These are phyloP conservation scores for Edaphochlamys debaryana DNA, from an alignment of 139 green algal species.

Conservation along the genomic window DNA sequence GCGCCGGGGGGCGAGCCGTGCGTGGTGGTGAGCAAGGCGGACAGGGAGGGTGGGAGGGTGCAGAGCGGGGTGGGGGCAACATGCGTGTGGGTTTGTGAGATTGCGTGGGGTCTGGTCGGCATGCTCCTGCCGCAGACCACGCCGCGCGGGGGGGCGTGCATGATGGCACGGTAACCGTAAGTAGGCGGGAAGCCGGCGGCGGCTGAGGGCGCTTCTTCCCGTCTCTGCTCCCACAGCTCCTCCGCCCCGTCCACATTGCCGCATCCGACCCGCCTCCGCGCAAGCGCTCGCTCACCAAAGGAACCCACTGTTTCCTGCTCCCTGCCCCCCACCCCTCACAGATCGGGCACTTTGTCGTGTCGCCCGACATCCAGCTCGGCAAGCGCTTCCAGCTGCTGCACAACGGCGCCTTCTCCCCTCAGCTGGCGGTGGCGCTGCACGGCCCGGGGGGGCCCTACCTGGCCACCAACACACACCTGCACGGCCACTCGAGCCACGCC, in stretches of 20 bases:
- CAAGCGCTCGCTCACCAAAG: too few species aligned
- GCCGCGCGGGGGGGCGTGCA: background rate
- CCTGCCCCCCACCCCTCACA: background rate
- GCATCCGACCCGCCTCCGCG: too few species aligned
- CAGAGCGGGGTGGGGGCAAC: too few species aligned
- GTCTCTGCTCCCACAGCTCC: too few species aligned
- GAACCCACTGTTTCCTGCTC: too few species aligned
- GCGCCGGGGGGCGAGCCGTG: background rate
- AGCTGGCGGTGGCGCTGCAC: background rate
- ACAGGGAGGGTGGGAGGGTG: too few species aligned
- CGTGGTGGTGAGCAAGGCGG: conserved; percentile 21
- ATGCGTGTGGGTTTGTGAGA: too few species aligned
- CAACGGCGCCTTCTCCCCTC: conserved; percentile 1
- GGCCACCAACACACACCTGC: background rate
- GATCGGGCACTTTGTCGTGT: background rate
- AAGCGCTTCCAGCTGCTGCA: conserved; percentile 35
- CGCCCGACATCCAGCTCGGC: background rate
- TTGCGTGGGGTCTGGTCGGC: conserved; percentile 13
- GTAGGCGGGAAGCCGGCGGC: too few species aligned
- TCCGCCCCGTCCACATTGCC: too few species aligned
- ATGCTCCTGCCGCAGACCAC: conserved; percentile 1
- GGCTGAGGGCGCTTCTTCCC: too few species aligned
- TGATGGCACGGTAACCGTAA: too few species aligned
- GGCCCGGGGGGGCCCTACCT: conserved; percentile 24
- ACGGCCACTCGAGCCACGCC: too few species aligned